phyloP scores from a whole-genome alignment of 257 asterid species.

The Orobanche coerulescens region DNA sequence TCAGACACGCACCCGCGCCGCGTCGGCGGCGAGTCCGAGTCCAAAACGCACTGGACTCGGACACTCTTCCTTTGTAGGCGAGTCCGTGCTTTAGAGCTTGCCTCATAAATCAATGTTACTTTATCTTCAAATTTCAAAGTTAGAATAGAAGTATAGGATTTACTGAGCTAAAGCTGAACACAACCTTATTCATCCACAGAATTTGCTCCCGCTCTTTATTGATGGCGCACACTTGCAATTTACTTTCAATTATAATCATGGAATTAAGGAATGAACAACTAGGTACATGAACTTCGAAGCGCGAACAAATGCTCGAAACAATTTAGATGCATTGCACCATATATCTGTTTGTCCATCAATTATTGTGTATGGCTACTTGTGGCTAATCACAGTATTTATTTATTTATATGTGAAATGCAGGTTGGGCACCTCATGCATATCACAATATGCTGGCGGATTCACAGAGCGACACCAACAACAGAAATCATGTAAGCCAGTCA shows the following conservation, averaged over 20 bases:
- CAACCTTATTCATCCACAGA: background rate
- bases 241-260: background rate
- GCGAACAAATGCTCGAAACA: background rate
- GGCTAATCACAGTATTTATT: background rate
- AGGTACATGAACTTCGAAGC: background rate
- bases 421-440: conserved; percentile 94
- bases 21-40: no score
- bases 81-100: no score
- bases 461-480: conserved; percentile 28
- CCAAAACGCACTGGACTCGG: no score
- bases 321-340: background rate
- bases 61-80: no score
- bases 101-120: background rate
- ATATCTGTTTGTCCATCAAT: background rate
- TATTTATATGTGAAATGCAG: conserved; percentile 33
- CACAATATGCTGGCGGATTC: conserved; percentile 70
- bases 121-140: background rate
- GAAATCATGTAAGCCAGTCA: conserved; percentile 27
- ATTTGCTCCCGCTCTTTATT: background rate
- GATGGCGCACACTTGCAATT: background rate
- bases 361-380: background rate
- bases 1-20: no score
- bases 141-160: background rate
- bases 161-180: background rate
- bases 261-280: background rate